These are phyloP conservation scores for Aspergillus sparsus DNA, from an alignment of 495 filamentous ascomycete genomes.

Conservation along the genomic window DNA sequence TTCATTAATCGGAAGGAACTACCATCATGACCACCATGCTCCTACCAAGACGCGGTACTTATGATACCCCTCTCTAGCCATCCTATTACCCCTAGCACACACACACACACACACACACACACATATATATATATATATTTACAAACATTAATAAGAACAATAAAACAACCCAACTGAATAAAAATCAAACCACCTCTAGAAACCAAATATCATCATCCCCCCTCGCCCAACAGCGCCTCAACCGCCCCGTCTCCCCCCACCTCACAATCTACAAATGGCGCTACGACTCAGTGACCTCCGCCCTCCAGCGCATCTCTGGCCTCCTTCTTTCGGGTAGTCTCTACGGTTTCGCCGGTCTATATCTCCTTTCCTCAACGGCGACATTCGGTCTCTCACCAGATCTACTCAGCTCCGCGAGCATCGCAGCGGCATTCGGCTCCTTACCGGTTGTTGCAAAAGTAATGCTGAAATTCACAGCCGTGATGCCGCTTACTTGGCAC, in stretches of 20 bases:
- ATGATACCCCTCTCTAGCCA: too few species aligned
- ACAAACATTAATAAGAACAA: too few species aligned
- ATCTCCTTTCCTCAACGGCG: slow-evolving; percentile 71
- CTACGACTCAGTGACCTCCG: slow-evolving; percentile 69
- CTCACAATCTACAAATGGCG: slow-evolving; percentile 74
- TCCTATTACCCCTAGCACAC: too few species aligned
- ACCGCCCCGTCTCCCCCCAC: slow-evolving; percentile 76
- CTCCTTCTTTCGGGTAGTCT: slow-evolving; percentile 58
- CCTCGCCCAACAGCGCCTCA: slow-evolving; percentile 69
- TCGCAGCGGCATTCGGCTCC: slow-evolving; percentile 67
- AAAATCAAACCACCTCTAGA: too few species aligned
- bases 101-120: too few species aligned
- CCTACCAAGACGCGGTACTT: too few species aligned
- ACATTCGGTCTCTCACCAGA: slow-evolving; percentile 25
- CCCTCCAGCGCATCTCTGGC: slow-evolving; percentile 71
- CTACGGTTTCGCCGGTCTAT: slow-evolving; percentile 68
- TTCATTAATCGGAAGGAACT: too few species aligned
- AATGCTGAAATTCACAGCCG: slow-evolving; percentile 59
- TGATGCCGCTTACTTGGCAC: slow-evolving; percentile 78
- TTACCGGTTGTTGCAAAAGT: slow-evolving; percentile 62
- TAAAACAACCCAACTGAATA: too few species aligned
- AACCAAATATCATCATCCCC: slow-evolving; percentile 57
- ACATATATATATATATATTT: too few species aligned
- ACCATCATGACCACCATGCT: too few species aligned
- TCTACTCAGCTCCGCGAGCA: slow-evolving; percentile 46